Percentiles rank a stretch among this genome's conserved stretches.
Conservation (phyloP, 441 rosid genomes). For the Melastoma candidum region DNA sequence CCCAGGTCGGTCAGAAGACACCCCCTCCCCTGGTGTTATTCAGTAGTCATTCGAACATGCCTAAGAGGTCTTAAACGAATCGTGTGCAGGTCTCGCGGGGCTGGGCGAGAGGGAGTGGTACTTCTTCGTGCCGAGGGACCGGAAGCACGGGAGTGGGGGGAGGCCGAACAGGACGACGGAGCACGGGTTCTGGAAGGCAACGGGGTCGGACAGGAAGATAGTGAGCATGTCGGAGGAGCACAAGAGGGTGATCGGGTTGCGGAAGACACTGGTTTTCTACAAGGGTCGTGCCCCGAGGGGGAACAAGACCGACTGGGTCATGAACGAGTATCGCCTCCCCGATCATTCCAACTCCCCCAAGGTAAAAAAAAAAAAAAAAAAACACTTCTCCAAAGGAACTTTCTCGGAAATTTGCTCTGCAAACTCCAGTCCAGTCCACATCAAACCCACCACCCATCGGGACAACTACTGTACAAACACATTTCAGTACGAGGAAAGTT, state of each 20-base stretch:
- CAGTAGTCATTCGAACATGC: no score
- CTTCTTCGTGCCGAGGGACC: constrained; percentile 86
- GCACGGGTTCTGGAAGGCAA: constrained; percentile 94
- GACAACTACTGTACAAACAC: no score
- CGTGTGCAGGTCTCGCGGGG: constrained; percentile 44
- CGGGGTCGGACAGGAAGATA: constrained; percentile 85
- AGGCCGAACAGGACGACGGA: constrained; percentile 84
- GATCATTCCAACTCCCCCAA: constrained; percentile 51
- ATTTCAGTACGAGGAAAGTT: no score
- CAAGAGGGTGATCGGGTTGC: constrained; percentile 60
- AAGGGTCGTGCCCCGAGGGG: constrained; percentile 87
- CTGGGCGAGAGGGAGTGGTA: constrained; percentile 95
- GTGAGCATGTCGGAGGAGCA: constrained; percentile 45
- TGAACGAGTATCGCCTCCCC: constrained; percentile 92
- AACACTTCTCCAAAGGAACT: no score
- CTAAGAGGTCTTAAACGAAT: no score
- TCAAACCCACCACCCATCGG: no score
- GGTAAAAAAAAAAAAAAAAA: constrained; percentile 28
- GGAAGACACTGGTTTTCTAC: constrained; percentile 92
- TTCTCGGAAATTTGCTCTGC: no score
- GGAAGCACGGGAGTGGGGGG: constrained; percentile 80
- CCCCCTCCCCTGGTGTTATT: not conserved
- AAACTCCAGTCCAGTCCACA: no score
- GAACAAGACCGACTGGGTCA: constrained; percentile 84
- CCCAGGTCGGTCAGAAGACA: constrained; percentile 38